Evolutionary conservation across 139 green algal species (phyloP).

Genomic region (Chlamydomonas eustigma): DNA sequence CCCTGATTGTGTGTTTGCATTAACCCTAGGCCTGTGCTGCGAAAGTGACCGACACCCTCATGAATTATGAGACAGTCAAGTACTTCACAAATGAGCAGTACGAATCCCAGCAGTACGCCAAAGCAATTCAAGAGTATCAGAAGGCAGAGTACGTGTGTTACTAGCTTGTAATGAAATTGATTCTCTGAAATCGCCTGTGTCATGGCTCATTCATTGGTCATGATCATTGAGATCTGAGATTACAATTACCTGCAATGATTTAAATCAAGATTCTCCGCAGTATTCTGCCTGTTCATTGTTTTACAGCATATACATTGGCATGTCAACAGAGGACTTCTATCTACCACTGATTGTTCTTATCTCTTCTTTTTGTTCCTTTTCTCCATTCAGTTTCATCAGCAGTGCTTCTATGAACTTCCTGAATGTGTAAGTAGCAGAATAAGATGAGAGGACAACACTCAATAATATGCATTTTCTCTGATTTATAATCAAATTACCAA

Average conservation of each 20-base stretch:
- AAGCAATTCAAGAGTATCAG: constrained; percentile 75
- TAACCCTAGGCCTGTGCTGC: constrained; percentile 53
- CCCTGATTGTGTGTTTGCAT: no score
- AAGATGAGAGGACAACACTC: no score
- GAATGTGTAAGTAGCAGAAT: neutral
- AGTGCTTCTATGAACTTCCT: constrained; percentile 1
- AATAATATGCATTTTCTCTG: no score
- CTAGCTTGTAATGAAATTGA: no score
- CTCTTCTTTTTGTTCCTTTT: neutral
- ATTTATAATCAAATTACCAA: no score
- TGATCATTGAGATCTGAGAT: no score
- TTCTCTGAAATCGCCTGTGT: no score
- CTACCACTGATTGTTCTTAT: neutral
- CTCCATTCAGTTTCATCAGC: neutral
- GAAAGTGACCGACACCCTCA: constrained; percentile 77
- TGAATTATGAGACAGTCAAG: constrained; percentile 88
- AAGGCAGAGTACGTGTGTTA: constrained; percentile 35
- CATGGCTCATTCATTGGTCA: no score
- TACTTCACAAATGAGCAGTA: constrained; percentile 77
- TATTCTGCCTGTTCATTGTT: no score
- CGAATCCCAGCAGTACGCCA: constrained; percentile 54
- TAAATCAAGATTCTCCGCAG: no score
- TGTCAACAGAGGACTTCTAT: neutral
- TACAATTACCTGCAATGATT: no score
- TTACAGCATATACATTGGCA: no score